These are phyloP conservation scores for Eucalyptus marginata DNA, from an alignment of 345 rosid genomes.

Conservation along the genomic window DNA sequence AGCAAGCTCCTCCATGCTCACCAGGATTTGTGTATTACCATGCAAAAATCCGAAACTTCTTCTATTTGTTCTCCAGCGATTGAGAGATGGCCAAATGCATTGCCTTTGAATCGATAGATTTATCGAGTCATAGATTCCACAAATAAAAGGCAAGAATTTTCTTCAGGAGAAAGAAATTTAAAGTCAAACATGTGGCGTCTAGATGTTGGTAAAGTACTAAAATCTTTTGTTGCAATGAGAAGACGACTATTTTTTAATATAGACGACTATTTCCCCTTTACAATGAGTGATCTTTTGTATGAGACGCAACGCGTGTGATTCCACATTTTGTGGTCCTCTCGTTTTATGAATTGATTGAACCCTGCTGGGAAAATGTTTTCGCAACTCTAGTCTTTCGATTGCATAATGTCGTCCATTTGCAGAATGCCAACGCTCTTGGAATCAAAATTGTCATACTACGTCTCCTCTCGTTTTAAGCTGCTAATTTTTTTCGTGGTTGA, in stretches of 20 bases:
- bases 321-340: neutral
- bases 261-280: neutral
- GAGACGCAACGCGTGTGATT: neutral
- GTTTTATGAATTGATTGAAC: neutral
- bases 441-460: neutral
- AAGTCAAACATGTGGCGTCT: neutral
- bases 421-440: neutral
- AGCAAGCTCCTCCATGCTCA: neutral
- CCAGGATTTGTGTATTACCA: neutral
- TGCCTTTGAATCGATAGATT: neutral
- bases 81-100: neutral
- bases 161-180: neutral
- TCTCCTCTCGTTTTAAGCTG: neutral
- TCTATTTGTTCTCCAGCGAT: neutral
- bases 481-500: too few relatives aligned
- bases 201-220: neutral
- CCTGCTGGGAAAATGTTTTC: neutral
- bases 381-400: neutral
- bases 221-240: neutral
- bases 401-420: neutral
- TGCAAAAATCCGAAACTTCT: neutral
- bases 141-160: neutral
- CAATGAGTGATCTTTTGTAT: neutral
- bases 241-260: neutral
- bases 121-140: neutral